Conservation (phyloP, 2,329 filamentous ascomycete genomes). For the Mariannaea elegans region DNA sequence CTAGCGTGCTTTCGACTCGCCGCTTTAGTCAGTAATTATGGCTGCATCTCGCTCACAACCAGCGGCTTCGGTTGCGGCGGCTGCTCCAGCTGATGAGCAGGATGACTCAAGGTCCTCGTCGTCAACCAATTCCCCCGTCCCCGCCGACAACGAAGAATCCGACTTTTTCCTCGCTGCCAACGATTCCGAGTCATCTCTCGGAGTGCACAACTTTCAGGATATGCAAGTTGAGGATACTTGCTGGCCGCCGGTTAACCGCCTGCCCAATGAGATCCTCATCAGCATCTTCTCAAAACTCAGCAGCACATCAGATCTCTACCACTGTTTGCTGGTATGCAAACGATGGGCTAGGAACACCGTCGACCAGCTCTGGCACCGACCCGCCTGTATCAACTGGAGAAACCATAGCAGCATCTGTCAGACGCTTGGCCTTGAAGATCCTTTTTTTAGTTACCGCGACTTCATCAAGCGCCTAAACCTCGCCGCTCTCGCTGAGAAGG, state of each 20-base stretch:
- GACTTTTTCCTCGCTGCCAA: slow-evolving; percentile 91
- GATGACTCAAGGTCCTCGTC: slow-evolving; percentile 69
- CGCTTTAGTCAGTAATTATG: slow-evolving; percentile 29
- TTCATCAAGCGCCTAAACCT: slow-evolving; percentile 94
- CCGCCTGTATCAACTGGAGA: slow-evolving; percentile 86
- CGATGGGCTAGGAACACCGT: slow-evolving; percentile 93
- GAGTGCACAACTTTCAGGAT: slow-evolving; percentile 79
- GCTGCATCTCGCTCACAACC: slow-evolving; percentile 30
- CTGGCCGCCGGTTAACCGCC: slow-evolving; percentile 79
- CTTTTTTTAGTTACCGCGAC: slow-evolving; percentile 88
- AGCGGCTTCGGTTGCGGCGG: slow-evolving; percentile 31
- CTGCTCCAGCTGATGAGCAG: slow-evolving; percentile 47
- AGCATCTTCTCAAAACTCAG: slow-evolving; percentile 87
- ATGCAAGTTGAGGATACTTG: slow-evolving; percentile 76
- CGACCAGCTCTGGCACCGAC: slow-evolving; percentile 93
- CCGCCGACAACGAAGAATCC: slow-evolving; percentile 87
- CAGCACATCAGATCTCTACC: slow-evolving; percentile 78
- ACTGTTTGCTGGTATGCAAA: slow-evolving; percentile 93
- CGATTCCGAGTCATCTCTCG: slow-evolving; percentile 92
- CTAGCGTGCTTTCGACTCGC: slow-evolving; percentile 11
- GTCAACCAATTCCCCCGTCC: slow-evolving; percentile 78
- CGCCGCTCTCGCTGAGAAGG: slow-evolving; percentile 74
- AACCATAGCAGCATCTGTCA: slow-evolving; percentile 83
- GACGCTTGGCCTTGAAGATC: slow-evolving; percentile 75
- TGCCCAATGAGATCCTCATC: slow-evolving; percentile 96